Conservation (phyloP, 495 filamentous ascomycete species). For the Aspergillus panamensis region DNA sequence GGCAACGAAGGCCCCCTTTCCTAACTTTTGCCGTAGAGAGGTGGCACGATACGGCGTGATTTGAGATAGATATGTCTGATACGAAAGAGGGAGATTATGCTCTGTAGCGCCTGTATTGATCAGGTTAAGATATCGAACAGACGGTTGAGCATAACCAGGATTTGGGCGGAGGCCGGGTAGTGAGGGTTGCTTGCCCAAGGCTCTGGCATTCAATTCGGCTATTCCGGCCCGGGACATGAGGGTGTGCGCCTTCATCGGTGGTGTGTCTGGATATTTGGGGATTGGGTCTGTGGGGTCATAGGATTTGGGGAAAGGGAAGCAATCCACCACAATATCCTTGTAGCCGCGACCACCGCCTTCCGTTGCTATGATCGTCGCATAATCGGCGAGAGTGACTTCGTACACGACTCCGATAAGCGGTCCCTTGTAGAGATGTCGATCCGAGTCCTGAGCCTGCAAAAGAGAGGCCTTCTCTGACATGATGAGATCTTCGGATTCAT, state of each 20-base stretch:
- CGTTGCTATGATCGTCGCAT: conserved; percentile 78
- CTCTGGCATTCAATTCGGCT: conserved; percentile 5
- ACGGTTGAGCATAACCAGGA: conserved; percentile 72
- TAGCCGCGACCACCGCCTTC: conserved; percentile 85
- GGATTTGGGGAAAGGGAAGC: conserved; percentile 57
- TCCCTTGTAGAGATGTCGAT: conserved; percentile 59
- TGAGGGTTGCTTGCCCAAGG: conserved; percentile 4
- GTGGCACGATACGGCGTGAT: conserved; percentile 70
- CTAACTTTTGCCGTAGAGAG: conserved; percentile 60
- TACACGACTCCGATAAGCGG: conserved; percentile 91
- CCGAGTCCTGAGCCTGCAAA: conserved; percentile 36
- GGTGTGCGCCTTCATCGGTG: conserved; percentile 55
- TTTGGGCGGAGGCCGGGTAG: conserved; percentile 48
- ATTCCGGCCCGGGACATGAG: conserved; percentile 50
- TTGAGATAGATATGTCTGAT: conserved; percentile 61
- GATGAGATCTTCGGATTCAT: conserved; percentile 16
- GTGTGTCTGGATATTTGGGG: conserved; percentile 36
- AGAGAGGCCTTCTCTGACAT: conserved; percentile 34
- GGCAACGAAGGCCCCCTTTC: conserved; percentile 54
- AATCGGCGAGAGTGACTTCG: conserved; percentile 80
- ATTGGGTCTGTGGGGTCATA: conserved; percentile 38
- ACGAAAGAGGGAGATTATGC: conserved; percentile 70
- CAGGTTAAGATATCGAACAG: conserved; percentile 73
- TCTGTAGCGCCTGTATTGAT: conserved; percentile 73
- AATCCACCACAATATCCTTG: conserved; percentile 74